Evolutionary conservation across 257 asterid species (phyloP).

Genomic region (Thymus quinquecostatus): DNA sequence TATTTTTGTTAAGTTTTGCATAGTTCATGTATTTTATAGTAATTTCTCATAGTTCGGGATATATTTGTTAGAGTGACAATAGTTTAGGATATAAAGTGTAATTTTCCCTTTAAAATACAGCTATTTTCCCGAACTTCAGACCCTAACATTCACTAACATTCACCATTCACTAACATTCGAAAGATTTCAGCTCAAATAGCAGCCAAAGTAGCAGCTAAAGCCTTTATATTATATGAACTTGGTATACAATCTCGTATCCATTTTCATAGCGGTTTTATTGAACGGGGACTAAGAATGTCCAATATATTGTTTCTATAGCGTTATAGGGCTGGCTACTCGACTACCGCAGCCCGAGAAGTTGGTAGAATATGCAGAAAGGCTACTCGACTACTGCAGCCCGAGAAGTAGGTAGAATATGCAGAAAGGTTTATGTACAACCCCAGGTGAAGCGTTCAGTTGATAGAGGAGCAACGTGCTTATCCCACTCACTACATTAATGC

Average conservation of each 20-base stretch:
- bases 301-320: slow-evolving; percentile 5
- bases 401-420: too few species aligned
- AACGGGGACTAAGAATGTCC: neutral
- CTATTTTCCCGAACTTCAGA: too few species aligned
- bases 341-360: slow-evolving; percentile 74
- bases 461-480: too few species aligned
- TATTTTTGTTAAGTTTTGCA: too few species aligned
- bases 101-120: too few species aligned
- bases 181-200: slow-evolving; percentile 91
- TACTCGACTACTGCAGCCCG: too few species aligned
- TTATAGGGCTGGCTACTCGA: slow-evolving; percentile 83
- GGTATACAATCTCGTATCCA: slow-evolving; percentile 46
- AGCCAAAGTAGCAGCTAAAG: slow-evolving; percentile 88
- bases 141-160: slow-evolving; percentile 40
- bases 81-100: too few species aligned
- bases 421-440: slow-evolving; percentile 98
- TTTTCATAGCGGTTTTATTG: neutral
- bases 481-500: too few species aligned
- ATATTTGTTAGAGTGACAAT: too few species aligned
- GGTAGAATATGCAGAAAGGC: slow-evolving; percentile 74
- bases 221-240: slow-evolving; percentile 81
- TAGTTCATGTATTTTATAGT: too few species aligned
- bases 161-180: slow-evolving; percentile 81
- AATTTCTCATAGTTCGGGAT: too few species aligned
- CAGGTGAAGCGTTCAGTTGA: too few species aligned